Base-by-base conservation (phyloP, 768 basidiomycete genomes). In the Phanerodontia chrysosporium region DNA sequence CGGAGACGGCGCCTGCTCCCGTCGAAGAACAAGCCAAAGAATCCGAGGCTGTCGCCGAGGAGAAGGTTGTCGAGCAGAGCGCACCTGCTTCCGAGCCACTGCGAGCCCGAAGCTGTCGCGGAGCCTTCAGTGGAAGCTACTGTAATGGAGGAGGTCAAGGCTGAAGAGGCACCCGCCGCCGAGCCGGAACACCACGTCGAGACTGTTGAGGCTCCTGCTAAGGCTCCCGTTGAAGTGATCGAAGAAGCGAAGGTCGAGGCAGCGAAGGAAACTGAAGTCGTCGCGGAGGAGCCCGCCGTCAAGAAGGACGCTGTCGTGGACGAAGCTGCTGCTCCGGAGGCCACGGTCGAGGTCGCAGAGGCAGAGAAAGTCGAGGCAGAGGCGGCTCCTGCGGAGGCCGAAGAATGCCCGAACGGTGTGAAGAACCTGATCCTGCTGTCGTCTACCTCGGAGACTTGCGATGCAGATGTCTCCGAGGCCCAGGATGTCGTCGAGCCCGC, bases 361-460 rank as follows among this genome's bases (percentile, higher is more conserved):
- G 4, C 27, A 10, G 6, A 32, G 27, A 13, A 28, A 18, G 12
- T 10, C n/a, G 51, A 53, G 9, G 51, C 29, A 53, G 16, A 21
- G 29, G 51, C 21, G 51, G 13, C 28, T n/a, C 18, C 32, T 35
- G 51, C 36, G 14, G 14, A 42, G 39, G 18, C 8, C 39, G 39
- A 42, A 42, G 39, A 10, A 42, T 42, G 29, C 22, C 6, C 18
- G 18, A 6, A 46, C 21, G 22, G 29, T 57, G 28, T 57, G 5
- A n/a, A 45, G 7, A 45, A 49, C 30, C 24, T 58, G 48, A 36
- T 58, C 22, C 16, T 58, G 30, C 35, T 58, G 13, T 35, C 57
- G 6, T 58, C 57, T 6, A 49, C 25, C 49, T 12, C 29, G 21
- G 57, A 58, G 35, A 58, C 48, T 18, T 58, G 57, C 29, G 18